Base-by-base conservation (phyloP, 345 rosid genomes). In the Eucalyptus leucophloia region DNA sequence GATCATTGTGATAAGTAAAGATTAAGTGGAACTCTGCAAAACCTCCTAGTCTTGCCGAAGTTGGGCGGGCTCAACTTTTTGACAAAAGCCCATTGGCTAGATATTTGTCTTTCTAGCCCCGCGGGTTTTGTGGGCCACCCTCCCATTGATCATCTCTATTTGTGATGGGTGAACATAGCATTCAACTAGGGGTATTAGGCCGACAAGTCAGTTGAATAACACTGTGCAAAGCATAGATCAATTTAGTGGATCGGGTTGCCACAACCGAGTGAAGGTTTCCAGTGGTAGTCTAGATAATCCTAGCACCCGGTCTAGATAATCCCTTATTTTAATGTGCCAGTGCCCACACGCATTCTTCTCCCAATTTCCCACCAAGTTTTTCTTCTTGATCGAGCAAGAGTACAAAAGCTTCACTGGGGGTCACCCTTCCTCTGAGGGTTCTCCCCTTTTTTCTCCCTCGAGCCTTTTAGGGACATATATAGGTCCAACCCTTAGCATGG, bases 281-380 rank as follows among this genome's bases (percentile, higher is more conserved):
- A 53, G 11, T 53, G 11, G 11, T 53, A 53, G 24, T 53, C 24
- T 19, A 19, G 11, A 53, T 19, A 53, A 53, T 0, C 58, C 24
- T 53, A 8, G 5, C 58, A 53, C 24, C 53, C 58, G 0, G 11
- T 19, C 0, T 53, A 0, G 5, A 53, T 53, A 53, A 53, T 1
- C 2, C 1, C 10, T 53, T 53, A 53, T 53, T 53, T 53, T 19
- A 53, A 53, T 21, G 26, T 53, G 19, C 8, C 1, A 2, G 26
- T 53, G 58, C 26, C 0, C 26, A 53, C 11, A 19, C 0, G 2
- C 26, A 53, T 53, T 8, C 58, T 0, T 53, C 58, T 2, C 58
- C 2, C 11, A 53, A 53, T 53, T 53, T 53, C 58, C 11, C 58
- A 53, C 11, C 26, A 21, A 53, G 26, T 53, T 53, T 50, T 53